Base-by-base conservation (phyloP, 352 stramenopile genomes). In the Globisporangium echinulatum region DNA sequence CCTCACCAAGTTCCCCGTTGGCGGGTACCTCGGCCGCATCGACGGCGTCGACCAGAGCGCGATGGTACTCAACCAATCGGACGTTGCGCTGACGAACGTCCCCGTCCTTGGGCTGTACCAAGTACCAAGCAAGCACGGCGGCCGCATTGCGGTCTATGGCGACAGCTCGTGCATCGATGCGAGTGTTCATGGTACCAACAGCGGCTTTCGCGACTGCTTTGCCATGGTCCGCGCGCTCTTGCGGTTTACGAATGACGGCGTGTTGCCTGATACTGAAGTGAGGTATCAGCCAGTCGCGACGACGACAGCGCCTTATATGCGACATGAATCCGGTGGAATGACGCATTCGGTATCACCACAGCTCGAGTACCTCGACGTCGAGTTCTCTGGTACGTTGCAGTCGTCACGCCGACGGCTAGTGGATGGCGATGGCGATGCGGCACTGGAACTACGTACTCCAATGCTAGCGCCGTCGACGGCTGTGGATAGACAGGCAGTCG, bases 91-190 rank as follows among this genome's bases (percentile, higher is more conserved):
- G 40, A 49, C 37, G 9, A 65, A 75, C 33, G 71, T 90, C 19
- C 76, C 82, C 0, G 74, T 91, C 7, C 53, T 89, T n/a, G 82
- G 79, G 6, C 54, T 91, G 46, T 89, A 90, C 52, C 62, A 89
- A 36, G 69, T 91, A 14, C 79, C 81, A 2, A 80, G 79, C 14
- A 54, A 58, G 10, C 70, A 79, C 56, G 80, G 80, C 4, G 83
- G 83, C 43, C 80, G 83, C 10, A 89, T 92, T 15, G 81, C 80
- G 9, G 80, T 90, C 19, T 90, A 85, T 55, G 83, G 83, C 9
- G 83, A 92, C 60, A 85, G 70, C 13, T 85, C 80, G 15, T 92
- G 80, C 56, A 64, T 92, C 14, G 83, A 92, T 43, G 73, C 79
- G 6, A 87, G 74, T 38, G 77, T 77, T 5, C 76, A 90, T 43